Conservation (phyloP, 768 basidiomycete genomes). For the Suillus bovinus region DNA sequence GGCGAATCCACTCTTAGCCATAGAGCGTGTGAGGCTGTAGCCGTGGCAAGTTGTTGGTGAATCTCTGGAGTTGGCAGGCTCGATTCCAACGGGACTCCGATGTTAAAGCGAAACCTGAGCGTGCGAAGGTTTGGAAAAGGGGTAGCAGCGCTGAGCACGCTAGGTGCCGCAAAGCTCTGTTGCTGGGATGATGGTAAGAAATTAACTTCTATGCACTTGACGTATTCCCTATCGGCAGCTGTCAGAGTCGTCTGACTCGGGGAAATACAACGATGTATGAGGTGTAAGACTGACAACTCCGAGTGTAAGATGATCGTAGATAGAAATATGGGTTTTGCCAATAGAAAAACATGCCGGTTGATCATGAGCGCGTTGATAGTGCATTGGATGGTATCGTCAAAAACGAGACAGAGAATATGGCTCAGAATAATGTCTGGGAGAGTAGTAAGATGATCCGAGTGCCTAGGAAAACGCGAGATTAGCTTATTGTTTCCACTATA, state of each 20-base stretch:
- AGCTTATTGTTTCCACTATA: background rate
- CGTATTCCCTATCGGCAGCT: background rate
- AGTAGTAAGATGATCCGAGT: background rate
- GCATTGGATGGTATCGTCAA: background rate
- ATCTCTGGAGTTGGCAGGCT: background rate
- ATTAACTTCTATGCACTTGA: constrained; percentile 5
- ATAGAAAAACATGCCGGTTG: constrained; percentile 6
- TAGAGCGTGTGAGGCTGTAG: too few relatives aligned
- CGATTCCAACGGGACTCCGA: background rate
- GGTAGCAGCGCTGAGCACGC: background rate
- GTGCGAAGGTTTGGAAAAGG: constrained; percentile 9
- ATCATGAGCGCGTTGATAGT: background rate
- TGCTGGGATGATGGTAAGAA: constrained; percentile 9
- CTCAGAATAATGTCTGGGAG: constrained; percentile 5
- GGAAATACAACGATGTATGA: constrained; percentile 1
- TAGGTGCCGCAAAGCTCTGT: background rate
- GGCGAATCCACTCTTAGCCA: constrained; percentile 10
- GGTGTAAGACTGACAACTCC: constrained; percentile 7
- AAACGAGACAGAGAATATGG: constrained; percentile 5
- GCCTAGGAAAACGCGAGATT: background rate
- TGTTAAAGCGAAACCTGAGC: constrained; percentile 5
- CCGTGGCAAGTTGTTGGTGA: background rate
- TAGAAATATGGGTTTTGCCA: constrained; percentile 7
- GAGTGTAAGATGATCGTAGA: constrained; percentile 9
- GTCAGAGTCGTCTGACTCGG: background rate